Conservation (phyloP, 2,329 filamentous ascomycete species). For the Claviceps sp. region DNA sequence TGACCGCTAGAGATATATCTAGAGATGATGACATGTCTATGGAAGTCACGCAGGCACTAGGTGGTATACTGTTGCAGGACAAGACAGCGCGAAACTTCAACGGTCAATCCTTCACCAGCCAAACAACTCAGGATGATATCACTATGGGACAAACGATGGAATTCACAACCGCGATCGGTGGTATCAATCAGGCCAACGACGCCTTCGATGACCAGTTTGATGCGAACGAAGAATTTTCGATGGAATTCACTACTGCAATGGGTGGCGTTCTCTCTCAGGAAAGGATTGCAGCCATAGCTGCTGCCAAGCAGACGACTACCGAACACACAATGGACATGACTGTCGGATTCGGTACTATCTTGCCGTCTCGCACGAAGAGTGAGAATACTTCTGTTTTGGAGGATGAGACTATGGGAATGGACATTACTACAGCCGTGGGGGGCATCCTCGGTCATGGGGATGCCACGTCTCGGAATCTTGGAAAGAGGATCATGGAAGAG, state of each 20-base stretch:
- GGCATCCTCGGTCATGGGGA: slow-evolving; percentile 37
- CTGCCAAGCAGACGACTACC: slow-evolving; percentile 13
- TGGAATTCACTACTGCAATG: slow-evolving; percentile 61
- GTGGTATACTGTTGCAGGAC: slow-evolving; percentile 53
- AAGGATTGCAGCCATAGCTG: slow-evolving; percentile 13
- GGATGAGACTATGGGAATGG: slow-evolving; percentile 45
- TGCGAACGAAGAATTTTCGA: slow-evolving; percentile 58
- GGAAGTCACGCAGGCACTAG: slow-evolving; percentile 79
- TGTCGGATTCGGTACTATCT: slow-evolving; percentile 40
- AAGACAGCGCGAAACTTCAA: slow-evolving; percentile 2
- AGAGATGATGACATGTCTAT: slow-evolving; percentile 69
- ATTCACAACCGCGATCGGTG: slow-evolving; percentile 64
- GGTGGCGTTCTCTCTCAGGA: slow-evolving; percentile 36
- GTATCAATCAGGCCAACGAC: slow-evolving; percentile 36
- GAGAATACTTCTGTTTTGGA: slow-evolving; percentile 19
- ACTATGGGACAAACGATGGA: slow-evolving; percentile 51
- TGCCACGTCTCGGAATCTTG: slow-evolving; percentile 21
- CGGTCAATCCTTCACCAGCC: background rate
- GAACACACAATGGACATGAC: slow-evolving; percentile 43
- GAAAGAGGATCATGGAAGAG: slow-evolving; percentile 45
- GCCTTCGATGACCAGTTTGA: slow-evolving; percentile 23
- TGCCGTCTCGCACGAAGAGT: slow-evolving; percentile 16
- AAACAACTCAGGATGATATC: slow-evolving; percentile 16
- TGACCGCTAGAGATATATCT: slow-evolving; percentile 19
- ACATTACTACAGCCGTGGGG: slow-evolving; percentile 52